These are phyloP conservation scores for Aphanomyces cochlioides DNA, from an alignment of 352 stramenopile genomes.

Conservation along the genomic window DNA sequence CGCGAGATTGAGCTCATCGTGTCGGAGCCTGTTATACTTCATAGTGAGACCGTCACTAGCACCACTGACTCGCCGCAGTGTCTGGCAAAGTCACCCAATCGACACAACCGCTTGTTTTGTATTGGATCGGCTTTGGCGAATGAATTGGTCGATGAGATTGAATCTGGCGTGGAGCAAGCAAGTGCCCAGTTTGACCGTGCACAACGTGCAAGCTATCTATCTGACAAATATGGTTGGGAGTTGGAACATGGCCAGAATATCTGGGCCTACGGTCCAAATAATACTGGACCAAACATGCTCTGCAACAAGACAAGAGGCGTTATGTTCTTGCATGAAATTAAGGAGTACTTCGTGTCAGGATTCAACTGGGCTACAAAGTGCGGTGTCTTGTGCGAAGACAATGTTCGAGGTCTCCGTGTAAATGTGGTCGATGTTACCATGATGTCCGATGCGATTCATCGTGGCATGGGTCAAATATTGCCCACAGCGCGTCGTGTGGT, in stretches of 20 bases:
- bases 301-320: constrained; percentile 91
- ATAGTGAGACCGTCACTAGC: constrained; percentile 85
- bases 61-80: constrained; percentile 73
- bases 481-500: constrained; percentile 87
- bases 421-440: constrained; percentile 92
- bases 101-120: constrained; percentile 93
- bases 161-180: not conserved
- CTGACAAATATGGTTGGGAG: constrained; percentile 26
- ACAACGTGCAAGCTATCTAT: no score
- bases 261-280: constrained; percentile 92
- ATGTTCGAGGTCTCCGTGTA: constrained; percentile 82
- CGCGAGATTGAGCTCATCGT: constrained; percentile 70
- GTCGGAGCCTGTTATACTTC: constrained; percentile 90
- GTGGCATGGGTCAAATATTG: constrained; percentile 94
- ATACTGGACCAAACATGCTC: constrained; percentile 89
- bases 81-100: constrained; percentile 93
- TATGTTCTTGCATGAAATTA: constrained; percentile 93
- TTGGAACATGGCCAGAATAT: constrained; percentile 83
- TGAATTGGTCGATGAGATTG: not conserved
- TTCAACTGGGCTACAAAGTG: constrained; percentile 89
- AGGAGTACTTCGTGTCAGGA: constrained; percentile 88
- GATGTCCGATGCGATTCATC: constrained; percentile 91
- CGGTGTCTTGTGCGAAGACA: constrained; percentile 87
- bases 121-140: constrained; percentile 56
- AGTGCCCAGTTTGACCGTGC: no score